These are phyloP conservation scores for Alisma plantagoaquatica DNA, from an alignment of 106 monocot genomes.

Conservation along the genomic window DNA sequence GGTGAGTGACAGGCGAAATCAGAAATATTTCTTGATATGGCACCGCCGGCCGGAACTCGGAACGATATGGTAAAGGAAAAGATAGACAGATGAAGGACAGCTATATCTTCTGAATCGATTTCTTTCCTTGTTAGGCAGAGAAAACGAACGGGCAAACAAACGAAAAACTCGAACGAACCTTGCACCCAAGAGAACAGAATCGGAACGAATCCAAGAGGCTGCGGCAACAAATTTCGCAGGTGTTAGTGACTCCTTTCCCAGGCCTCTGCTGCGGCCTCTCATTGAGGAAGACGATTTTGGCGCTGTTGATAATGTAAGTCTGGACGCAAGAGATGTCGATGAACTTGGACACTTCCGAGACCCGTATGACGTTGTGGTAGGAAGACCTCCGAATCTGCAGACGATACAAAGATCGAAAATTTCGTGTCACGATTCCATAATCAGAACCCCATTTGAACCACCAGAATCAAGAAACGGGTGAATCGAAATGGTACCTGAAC, in stretches of 20 bases:
- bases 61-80: no score
- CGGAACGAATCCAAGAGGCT: constrained; percentile 81
- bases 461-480: neutral
- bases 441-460: no score
- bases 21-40: no score
- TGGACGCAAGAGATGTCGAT: constrained; percentile 85
- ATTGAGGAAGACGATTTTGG: constrained; percentile 91
- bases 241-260: constrained; percentile 86
- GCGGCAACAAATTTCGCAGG: constrained; percentile 76
- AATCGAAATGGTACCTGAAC: constrained; percentile 58
- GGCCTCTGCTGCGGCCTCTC: constrained; percentile 86
- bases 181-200: constrained; percentile 96
- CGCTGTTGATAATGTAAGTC: constrained; percentile 95
- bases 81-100: no score
- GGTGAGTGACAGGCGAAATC: no score
- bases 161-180: no score
- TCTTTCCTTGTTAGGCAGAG: no score
- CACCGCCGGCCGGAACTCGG: no score
- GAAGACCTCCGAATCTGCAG: constrained; percentile 96
- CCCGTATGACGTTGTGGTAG: constrained; percentile 93
- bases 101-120: no score
- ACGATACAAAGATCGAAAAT: no score
- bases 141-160: no score
- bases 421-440: no score
- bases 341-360: constrained; percentile 86